Percentiles rank a stretch among this genome's conserved stretches.
Conservation (phyloP, 1,284 basidiomycete genomes). For the Vanrija sp. region DNA sequence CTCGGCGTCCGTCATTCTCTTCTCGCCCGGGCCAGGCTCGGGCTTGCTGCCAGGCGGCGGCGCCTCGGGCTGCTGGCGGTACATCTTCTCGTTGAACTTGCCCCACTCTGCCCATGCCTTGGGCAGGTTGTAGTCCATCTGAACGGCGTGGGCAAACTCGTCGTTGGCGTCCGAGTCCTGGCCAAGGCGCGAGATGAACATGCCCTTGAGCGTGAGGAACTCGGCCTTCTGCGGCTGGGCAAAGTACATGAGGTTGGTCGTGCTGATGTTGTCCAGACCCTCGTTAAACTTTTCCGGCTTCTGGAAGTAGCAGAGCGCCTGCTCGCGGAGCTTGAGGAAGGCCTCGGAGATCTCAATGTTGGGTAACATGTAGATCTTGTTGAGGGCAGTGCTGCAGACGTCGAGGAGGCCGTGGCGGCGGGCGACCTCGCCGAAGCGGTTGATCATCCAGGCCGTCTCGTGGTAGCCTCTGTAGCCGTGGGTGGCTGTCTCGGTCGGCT, state of each 20-base stretch:
- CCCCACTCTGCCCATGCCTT: conserved; percentile 99
- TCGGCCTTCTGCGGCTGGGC: conserved; percentile 92
- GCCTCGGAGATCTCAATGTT: conserved; percentile 99
- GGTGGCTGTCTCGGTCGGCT: conserved; percentile 56
- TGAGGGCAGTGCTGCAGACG: conserved; percentile 90
- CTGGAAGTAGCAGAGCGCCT: conserved; percentile 98
- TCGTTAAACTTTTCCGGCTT: conserved; percentile 88
- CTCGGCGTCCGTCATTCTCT: conserved; percentile 60
- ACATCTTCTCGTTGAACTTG: conserved; percentile 86
- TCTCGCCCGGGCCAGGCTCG: conserved; percentile 55
- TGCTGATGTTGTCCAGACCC: conserved; percentile 97
- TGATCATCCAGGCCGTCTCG: conserved; percentile 99
- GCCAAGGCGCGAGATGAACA: conserved; percentile 90
- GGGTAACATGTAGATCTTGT: conserved; percentile 96
- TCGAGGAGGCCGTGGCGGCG: conserved; percentile 95
- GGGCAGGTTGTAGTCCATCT: conserved; percentile 89
- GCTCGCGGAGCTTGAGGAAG: conserved; percentile 96
- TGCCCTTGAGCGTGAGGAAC: conserved; percentile 98
- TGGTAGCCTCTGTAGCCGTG: conserved; percentile 98
- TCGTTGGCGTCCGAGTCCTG: conserved; percentile 87
- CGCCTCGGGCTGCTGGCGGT: conserved; percentile 53
- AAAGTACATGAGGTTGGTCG: conserved; percentile 99
- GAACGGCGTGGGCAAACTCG: conserved; percentile 91
- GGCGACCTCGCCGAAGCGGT: conserved; percentile 98
- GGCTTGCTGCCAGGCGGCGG: conserved; percentile 32